These are phyloP conservation scores for Eremothecium gossypii DNA, from an alignment of 1,139 yeast genomes.

Conservation along the genomic window DNA sequence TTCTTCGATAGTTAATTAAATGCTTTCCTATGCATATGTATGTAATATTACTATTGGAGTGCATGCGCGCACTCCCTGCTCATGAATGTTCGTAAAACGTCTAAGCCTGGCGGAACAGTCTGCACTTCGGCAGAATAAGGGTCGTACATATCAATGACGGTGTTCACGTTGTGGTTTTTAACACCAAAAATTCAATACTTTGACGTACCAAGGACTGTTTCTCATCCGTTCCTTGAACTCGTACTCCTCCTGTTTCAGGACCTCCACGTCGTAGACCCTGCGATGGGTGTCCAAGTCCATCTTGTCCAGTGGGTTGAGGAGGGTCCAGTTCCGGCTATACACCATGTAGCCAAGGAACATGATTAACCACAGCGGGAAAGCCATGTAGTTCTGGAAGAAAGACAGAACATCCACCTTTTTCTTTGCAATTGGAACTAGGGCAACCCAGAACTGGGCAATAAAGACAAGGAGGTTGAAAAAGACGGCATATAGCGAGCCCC, in stretches of 20 bases:
- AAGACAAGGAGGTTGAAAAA: conserved; percentile 53
- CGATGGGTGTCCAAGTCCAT: conserved; percentile 49
- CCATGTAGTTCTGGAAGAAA: conserved; percentile 48
- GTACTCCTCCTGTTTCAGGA: conserved; percentile 41
- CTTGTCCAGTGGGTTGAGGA: conserved; percentile 36
- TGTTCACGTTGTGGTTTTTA: conserved; percentile 16
- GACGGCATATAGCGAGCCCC: conserved; percentile 63
- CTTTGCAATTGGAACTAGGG: conserved; percentile 56
- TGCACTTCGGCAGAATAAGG: too few relatives aligned
- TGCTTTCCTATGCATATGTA: not conserved
- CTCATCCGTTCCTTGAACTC: conserved; percentile 37
- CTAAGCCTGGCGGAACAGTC: too few relatives aligned
- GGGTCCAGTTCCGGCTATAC: conserved; percentile 37
- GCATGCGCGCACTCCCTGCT: not conserved
- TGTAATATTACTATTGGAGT: not conserved
- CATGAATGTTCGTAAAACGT: not conserved
- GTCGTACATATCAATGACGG: not conserved
- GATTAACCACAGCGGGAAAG: conserved; percentile 42
- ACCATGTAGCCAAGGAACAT: conserved; percentile 45
- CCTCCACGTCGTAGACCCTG: conserved; percentile 46
- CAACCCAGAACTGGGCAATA: conserved; percentile 76
- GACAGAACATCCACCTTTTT: conserved; percentile 37
- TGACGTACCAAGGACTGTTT: conserved; percentile 31
- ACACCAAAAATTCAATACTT: conserved; percentile 42
- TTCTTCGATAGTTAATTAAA: not conserved